Conservation (phyloP, 2,329 filamentous ascomycete species). For the Talaromyces piceae region DNA sequence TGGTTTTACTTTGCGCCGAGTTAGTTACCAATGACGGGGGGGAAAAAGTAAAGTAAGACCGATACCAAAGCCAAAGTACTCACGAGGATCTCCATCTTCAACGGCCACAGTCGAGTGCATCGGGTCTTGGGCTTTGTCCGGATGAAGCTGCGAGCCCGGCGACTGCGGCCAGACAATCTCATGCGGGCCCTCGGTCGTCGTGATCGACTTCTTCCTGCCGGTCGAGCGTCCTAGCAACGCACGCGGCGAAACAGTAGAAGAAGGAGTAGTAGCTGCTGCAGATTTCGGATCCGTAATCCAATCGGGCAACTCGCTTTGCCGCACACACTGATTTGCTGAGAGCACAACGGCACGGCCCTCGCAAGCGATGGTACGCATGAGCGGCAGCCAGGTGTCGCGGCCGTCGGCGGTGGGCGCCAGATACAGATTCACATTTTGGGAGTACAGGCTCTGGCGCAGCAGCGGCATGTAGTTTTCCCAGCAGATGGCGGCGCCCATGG, state of each 20-base stretch:
- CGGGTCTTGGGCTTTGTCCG: conserved; percentile 14
- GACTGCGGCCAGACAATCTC: conserved; percentile 40
- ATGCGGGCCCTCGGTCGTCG: conserved; percentile 34
- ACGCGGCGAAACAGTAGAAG: too few species aligned
- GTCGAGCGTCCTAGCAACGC: conserved; percentile 1
- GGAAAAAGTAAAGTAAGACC: too few species aligned
- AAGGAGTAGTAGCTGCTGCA: too few species aligned
- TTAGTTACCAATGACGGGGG: too few species aligned
- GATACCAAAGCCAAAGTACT: neutral
- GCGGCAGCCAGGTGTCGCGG: conserved; percentile 69
- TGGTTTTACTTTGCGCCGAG: neutral
- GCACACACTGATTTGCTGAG: conserved; percentile 75
- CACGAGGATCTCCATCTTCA: conserved; percentile 4
- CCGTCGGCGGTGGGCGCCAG: conserved; percentile 84
- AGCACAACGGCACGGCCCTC: conserved; percentile 84
- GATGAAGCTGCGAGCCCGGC: conserved; percentile 11
- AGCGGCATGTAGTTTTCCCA: conserved; percentile 98
- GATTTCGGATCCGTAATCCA: conserved; percentile 43
- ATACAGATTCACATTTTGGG: conserved; percentile 86
- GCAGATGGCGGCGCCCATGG: conserved; percentile 81
- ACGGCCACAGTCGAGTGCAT: conserved; percentile 6
- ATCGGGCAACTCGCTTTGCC: conserved; percentile 48
- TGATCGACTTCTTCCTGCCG: conserved; percentile 19
- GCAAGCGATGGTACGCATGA: conserved; percentile 74
- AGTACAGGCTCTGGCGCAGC: conserved; percentile 73